Evolutionary conservation across 2,329 filamentous ascomycete genomes (phyloP).

Genomic region (Teratosphaeria nubilosa): DNA sequence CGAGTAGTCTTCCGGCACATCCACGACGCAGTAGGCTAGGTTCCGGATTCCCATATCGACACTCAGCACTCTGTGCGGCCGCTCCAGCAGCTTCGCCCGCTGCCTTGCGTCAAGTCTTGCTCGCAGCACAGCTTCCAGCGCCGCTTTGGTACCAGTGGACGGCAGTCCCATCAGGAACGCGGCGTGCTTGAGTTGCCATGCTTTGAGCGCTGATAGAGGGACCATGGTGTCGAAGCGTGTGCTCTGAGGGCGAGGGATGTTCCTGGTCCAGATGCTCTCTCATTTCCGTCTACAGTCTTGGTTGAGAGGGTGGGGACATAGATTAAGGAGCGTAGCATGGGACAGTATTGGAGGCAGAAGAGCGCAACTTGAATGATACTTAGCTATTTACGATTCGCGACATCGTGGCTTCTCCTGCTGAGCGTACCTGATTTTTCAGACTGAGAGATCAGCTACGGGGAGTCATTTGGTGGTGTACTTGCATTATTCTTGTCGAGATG

Average conservation of each 20-base stretch:
- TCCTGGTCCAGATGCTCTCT: too few relatives aligned
- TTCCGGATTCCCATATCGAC: constrained; percentile 82
- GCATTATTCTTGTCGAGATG: neutral
- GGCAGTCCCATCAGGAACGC: constrained; percentile 52
- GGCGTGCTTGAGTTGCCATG: constrained; percentile 46
- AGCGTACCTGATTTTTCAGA: too few relatives aligned
- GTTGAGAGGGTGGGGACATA: too few relatives aligned
- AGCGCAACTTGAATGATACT: too few relatives aligned
- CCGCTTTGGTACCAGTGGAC: constrained; percentile 49
- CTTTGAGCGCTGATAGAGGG: constrained; percentile 30
- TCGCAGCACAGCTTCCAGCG: constrained; percentile 31
- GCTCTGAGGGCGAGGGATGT: neutral
- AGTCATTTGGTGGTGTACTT: too few relatives aligned
- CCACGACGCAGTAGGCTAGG: constrained; percentile 57
- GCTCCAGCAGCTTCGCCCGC: neutral
- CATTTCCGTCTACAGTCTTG: too few relatives aligned
- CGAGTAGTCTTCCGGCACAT: constrained; percentile 6
- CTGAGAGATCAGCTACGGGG: too few relatives aligned
- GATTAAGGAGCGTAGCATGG: too few relatives aligned
- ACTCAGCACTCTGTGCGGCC: constrained; percentile 48
- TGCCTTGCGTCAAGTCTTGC: neutral
- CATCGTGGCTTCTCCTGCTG: too few relatives aligned
- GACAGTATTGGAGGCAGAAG: too few relatives aligned
- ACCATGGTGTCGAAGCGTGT: neutral
- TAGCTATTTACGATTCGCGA: too few relatives aligned